phyloP scores from a whole-genome alignment of 345 rosid species.

The Gossypium bickii region DNA sequence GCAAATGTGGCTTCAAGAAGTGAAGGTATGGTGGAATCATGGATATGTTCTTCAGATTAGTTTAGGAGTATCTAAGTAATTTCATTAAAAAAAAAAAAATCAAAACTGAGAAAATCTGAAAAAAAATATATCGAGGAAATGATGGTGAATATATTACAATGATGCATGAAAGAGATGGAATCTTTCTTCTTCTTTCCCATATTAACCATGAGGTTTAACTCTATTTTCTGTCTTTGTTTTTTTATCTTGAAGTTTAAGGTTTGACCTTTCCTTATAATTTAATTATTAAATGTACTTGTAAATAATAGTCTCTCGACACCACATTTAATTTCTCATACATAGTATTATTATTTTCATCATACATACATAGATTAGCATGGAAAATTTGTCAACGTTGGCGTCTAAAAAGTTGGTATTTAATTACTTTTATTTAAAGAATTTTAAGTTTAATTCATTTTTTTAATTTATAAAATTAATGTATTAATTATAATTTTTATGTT shows the following conservation, averaged over 20 bases:
- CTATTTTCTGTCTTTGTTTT: not conserved
- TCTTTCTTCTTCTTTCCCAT: constrained; percentile 25
- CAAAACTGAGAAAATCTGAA: not conserved
- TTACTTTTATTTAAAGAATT: not conserved
- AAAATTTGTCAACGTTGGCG: too few species aligned
- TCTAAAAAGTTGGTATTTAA: too few species aligned
- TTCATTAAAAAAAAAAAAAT: not conserved
- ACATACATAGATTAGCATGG: constrained; percentile 7
- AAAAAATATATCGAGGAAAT: constrained; percentile 1
- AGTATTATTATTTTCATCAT: not conserved
- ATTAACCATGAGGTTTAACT: constrained; percentile 26
- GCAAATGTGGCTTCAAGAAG: constrained; percentile 36
- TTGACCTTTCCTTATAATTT: constrained; percentile 1
- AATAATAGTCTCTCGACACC: constrained; percentile 15
- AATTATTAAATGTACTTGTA: constrained; percentile 21
- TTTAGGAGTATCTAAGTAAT: constrained; percentile 28
- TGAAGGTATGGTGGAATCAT: constrained; percentile 75
- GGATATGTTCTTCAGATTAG: constrained; percentile 91
- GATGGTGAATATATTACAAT: constrained; percentile 17
- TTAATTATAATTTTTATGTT: not conserved
- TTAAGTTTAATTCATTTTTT: not conserved
- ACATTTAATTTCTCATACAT: not conserved
- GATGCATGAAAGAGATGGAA: constrained; percentile 35
- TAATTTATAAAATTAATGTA: too few species aligned
- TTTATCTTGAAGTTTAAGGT: not conserved